Percentiles rank a stretch among this genome's conserved stretches.
These are phyloP conservation scores for Entophlyctis luteolus DNA, from an alignment of 192 early-diverging fungal species.

Conservation along the genomic window DNA sequence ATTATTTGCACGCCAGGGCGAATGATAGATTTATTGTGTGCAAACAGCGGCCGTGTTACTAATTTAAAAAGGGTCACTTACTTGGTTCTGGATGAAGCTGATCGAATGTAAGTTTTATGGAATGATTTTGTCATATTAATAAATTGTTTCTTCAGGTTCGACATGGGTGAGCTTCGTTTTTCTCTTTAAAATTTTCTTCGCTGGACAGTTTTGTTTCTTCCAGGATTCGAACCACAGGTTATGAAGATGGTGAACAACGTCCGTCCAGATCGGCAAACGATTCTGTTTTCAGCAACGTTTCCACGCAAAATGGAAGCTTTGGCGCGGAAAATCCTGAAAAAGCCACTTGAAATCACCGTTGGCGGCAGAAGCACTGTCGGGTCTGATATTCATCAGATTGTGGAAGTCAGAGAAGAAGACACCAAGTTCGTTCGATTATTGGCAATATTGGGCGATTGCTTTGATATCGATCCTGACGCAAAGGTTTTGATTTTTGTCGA, in stretches of 20 bases:
- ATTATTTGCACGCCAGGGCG: constrained; percentile 94
- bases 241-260: constrained; percentile 93
- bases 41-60: constrained; percentile 75
- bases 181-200: constrained; percentile 60
- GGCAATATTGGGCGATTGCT: constrained; percentile 80
- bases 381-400: constrained; percentile 82
- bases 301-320: constrained; percentile 94
- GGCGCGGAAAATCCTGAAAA: constrained; percentile 84
- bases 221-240: constrained; percentile 98
- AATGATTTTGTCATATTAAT: constrained; percentile 64
- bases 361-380: constrained; percentile 88
- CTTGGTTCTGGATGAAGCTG: constrained; percentile 94
- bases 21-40: constrained; percentile 84
- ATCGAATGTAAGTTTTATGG: constrained; percentile 96
- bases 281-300: constrained; percentile 94
- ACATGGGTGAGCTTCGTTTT: constrained; percentile 78
- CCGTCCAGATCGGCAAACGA: constrained; percentile 79
- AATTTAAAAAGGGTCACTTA: constrained; percentile 87
- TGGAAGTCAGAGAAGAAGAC: constrained; percentile 79
- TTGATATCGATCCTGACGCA: constrained; percentile 62
- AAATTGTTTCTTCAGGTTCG: no score
- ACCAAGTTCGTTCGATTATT: constrained; percentile 86
- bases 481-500: constrained; percentile 90
- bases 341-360: constrained; percentile 91
- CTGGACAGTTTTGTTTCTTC: constrained; percentile 82